Evolutionary conservation across 805 yeast genomes (phyloP), one percentile per base, ranked within the genome.

Genomic region (Lachancea quebecensis): DNA sequence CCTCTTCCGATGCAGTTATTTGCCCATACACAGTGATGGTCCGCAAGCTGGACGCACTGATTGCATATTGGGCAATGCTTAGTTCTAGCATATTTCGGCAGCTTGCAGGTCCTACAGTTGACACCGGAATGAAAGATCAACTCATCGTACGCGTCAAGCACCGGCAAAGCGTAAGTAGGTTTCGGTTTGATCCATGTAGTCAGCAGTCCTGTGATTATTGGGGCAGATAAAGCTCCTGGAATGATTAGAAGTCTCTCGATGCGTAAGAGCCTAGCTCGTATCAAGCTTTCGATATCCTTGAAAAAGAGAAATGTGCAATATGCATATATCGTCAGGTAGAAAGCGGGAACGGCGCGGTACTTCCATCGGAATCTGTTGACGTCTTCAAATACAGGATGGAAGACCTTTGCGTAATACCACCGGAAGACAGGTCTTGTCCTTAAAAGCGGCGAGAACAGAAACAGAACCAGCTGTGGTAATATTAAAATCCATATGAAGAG

Each of bases 51-150:
- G 5, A 84, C 70, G 58, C 96, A 87, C 2, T 64, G 59, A 44
- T 75, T 75, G 61, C 95, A 87, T 5, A 73, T 70, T 5, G 76
- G 69, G 56, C 95, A 87, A 65, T 87, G 95, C 48, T 82, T 80
- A 0, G 93, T 71, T 34, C 95, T 65, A 0, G 89, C 83, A 0
- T 85, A 81, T 52, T 89, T 71, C 71, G 79, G 71, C 15, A 76
- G 63, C 15, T 72, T 65, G 57, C 95, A 87, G 1, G 83, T 74
- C 0, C 71, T 38, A 52, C 90, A 83, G 51, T 66, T 67, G 11
- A 62, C 66, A 40, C 62, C 65, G 6, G 73, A 67, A 56, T 76
- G 72, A 60, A 73, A 84, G 17, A 83, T 69, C 32, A 83, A 58
- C 17, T 70, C 64, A 56, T 84, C 86, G 51, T 64, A 70, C 1